Evolutionary conservation across 2,329 filamentous ascomycete species (phyloP).

Genomic region (Aspergillus ustus): DNA sequence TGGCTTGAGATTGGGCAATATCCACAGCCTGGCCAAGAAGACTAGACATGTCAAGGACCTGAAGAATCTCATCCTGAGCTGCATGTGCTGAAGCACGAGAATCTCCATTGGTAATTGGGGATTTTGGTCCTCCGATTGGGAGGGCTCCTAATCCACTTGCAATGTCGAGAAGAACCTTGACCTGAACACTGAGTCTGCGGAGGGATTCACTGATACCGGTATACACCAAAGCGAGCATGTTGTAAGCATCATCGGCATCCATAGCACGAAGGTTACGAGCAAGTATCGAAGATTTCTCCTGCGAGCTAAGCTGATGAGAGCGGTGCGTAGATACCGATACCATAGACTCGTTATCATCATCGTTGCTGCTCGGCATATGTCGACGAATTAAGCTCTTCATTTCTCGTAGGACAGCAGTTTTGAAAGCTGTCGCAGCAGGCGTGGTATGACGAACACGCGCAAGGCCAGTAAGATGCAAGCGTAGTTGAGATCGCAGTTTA

Average conservation of each 20-base stretch:
- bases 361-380: conserved; percentile 87
- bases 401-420: conserved; percentile 82
- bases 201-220: conserved; percentile 85
- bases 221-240: conserved; percentile 80
- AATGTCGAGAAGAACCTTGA: conserved; percentile 93
- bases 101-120: conserved; percentile 36
- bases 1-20: conserved; percentile 67
- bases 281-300: conserved; percentile 87
- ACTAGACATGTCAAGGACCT: conserved; percentile 68
- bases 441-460: conserved; percentile 79
- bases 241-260: conserved; percentile 82
- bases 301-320: conserved; percentile 71
- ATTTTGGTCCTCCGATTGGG: conserved; percentile 46
- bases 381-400: conserved; percentile 82
- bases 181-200: conserved; percentile 82
- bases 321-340: conserved; percentile 80
- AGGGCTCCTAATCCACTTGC: conserved; percentile 66
- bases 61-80: conserved; percentile 63
- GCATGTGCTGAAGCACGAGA: conserved; percentile 33
- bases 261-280: conserved; percentile 86
- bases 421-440: conserved; percentile 80
- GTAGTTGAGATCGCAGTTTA: conserved; percentile 70
- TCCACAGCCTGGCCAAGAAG: conserved; percentile 70
- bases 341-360: conserved; percentile 91
- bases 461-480: conserved; percentile 76